Base-by-base conservation (phyloP, 2,329 filamentous ascomycete species). In the Penicillium hesseltinei region DNA sequence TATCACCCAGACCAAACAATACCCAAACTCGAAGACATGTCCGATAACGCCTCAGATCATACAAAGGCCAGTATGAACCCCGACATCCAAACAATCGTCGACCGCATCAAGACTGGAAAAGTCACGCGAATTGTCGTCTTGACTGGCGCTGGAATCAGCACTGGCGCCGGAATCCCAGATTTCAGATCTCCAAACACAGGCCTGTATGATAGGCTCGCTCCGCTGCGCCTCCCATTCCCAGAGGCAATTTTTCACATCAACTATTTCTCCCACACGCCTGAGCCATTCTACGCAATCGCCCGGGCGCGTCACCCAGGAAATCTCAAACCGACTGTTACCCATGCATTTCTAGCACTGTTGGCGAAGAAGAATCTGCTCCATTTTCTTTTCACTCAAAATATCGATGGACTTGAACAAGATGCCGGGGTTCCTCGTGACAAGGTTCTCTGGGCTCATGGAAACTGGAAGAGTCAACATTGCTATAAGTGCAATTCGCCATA, bases 381-480 rank as follows among this genome's bases (percentile, higher is more conserved):
- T 62, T 91, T 90, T 79, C 81, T 92, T 49, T 96, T 96, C 71
- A 96, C 91, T 0, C 92, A 96, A 70, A 96, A 96, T 70, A 95
- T 96, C 64, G 92, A 96, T 75, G 92, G 89, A 62, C 81, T 96
- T 6, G 92, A 96, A 74, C 82, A 89, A n/a, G 81, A 82, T 59
- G 91, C 91, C 10, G 92, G 92, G 19, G 87, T 96, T 0, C 87
- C 90, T 0, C 78, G 75, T 0, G 84, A 90, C 1, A 85, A 83
- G 69, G 89, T 96, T 40, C 81, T 96, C 17, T 90, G 94, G 75
- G 90, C 90, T 0, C 92, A 96, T 72, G 92, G 92, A 39, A 93
- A 88, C 70, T 96, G 96, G 73, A 91, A 90, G 39, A 84, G 81
- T 1, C 91, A 96, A 75, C 84, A 87, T 61, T 96, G 92, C 72